Percentiles rank a stretch among this genome's conserved stretches.
phyloP scores from a whole-genome alignment of 768 basidiomycete genomes.

The Pulveroboletus sp. region DNA sequence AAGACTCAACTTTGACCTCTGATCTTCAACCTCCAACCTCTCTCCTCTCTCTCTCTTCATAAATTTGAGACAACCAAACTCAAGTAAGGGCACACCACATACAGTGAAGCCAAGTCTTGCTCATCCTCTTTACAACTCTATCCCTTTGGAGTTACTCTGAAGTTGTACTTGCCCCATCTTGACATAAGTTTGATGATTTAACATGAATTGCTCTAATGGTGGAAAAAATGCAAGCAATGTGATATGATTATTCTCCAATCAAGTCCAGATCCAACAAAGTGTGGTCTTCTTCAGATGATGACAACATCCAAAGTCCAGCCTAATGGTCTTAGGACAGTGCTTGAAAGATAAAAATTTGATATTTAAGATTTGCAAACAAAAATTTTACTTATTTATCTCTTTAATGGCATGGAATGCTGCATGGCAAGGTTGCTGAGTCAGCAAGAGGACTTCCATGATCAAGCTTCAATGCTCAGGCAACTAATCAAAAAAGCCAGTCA shows the following conservation, averaged over 20 bases:
- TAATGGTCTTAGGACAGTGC: constrained; percentile 4
- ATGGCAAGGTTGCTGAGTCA: constrained; percentile 24
- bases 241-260: constrained; percentile 21
- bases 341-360: constrained; percentile 39
- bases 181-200: too few relatives aligned
- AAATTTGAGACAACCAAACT: too few relatives aligned
- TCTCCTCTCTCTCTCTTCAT: too few relatives aligned
- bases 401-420: constrained; percentile 22
- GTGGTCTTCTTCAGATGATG: constrained; percentile 34
- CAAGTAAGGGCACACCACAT: too few relatives aligned
- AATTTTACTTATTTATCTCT: constrained; percentile 27
- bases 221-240: constrained; percentile 17
- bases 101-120: too few relatives aligned
- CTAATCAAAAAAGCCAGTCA: constrained; percentile 22
- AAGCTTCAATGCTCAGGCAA: constrained; percentile 21
- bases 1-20: too few relatives aligned
- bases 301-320: constrained; percentile 26
- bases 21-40: too few relatives aligned
- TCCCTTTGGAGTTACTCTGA: too few relatives aligned
- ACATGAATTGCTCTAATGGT: constrained; percentile 24
- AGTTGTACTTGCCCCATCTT: too few relatives aligned
- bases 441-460: constrained; percentile 28
- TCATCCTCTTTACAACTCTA: too few relatives aligned
- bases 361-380: constrained; percentile 31
- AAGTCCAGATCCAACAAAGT: constrained; percentile 9